Base-by-base conservation (phyloP, 2,329 filamentous ascomycete genomes). In the Cadophora gregata region DNA sequence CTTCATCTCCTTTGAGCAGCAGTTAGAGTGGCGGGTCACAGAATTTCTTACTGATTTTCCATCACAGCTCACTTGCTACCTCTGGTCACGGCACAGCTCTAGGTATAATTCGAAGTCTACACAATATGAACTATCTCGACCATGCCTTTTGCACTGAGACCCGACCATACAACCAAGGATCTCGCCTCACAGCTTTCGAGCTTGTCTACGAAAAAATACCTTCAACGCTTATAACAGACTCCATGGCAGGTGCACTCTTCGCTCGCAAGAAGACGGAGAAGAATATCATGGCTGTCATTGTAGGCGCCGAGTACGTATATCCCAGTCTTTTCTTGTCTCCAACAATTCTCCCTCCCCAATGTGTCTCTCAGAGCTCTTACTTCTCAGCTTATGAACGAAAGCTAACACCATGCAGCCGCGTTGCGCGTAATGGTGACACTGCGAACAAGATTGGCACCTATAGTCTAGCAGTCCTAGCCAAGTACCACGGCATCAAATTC, bases 371-470 rank as follows among this genome's bases (percentile, higher is more conserved):
- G 10, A 5, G 2, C 19, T 47, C 6, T 47, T 7, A 2, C 6
- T 21, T 47, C 14, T 8, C 19, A 47, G 3, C 5, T n/a, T 47
- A 3, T 1, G 42, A 21, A 21, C 2, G n/a, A 47, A 47, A 5
- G 19, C 42, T 47, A 21, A 47, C 19, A 21, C 42, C 42, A 47
- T 12, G 6, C 31, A 36, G 31, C 31, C 31, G 31, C 31, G 31
- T 36, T 12, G 31, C 31, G 31, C 31, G 42, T 6, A 99, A 99
- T 75, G 96, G 96, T 33, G 96, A 99, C 80, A 98, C 96, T 0
- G 96, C 96, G 64, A 99, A 99, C 82, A 99, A 99, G 83, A 96
- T 99, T 69, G 96, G 96, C 61, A 99, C 96, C 0, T 98, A 99
- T 78, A 86, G 90, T 63, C 85, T 99, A 4, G 93, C 96, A 3